Evolutionary conservation across 371 early-diverging fungal genomes (phyloP).

Genomic region (Lichtheimia ornata): DNA sequence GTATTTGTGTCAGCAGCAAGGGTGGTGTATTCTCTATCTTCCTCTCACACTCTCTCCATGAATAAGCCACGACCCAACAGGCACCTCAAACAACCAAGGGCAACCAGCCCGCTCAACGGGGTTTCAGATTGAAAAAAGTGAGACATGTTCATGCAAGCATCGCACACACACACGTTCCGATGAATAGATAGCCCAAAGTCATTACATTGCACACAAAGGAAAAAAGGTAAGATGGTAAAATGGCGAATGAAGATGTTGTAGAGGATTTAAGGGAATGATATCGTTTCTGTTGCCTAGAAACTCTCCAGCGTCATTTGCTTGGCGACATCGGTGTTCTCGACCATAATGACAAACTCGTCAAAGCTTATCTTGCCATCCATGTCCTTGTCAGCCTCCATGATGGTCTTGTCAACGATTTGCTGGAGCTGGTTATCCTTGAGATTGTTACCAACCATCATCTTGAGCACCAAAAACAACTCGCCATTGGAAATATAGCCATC

Average conservation of each 20-base stretch:
- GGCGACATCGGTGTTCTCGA: constrained; percentile 92
- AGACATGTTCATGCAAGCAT: too few relatives aligned
- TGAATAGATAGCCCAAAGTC: neutral
- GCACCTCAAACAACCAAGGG: too few relatives aligned
- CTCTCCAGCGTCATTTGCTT: constrained; percentile 91
- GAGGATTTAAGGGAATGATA: neutral
- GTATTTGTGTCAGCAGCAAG: too few relatives aligned
- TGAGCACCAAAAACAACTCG: constrained; percentile 94
- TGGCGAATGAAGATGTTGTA: neutral
- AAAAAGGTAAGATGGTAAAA: neutral
- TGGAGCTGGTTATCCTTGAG: constrained; percentile 94
- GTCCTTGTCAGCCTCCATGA: constrained; percentile 96
- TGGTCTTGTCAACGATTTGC: constrained; percentile 99
- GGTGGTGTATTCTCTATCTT: too few relatives aligned
- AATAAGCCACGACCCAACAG: too few relatives aligned
- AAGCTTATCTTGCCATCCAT: constrained; percentile 93
- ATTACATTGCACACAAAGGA: neutral
- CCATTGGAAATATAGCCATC: constrained; percentile 98
- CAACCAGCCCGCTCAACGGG: too few relatives aligned
- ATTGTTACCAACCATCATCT: constrained; percentile 98
- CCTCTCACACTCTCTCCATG: too few relatives aligned
- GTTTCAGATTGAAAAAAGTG: too few relatives aligned
- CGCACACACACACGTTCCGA: too few relatives aligned
- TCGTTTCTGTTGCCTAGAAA: constrained; percentile 37
- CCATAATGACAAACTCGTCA: constrained; percentile 92